Evolutionary conservation across 2,329 filamentous ascomycete species (phyloP), one percentile per base, ranked within the genome.

Genomic region (Pestalotiopsis fici): DNA sequence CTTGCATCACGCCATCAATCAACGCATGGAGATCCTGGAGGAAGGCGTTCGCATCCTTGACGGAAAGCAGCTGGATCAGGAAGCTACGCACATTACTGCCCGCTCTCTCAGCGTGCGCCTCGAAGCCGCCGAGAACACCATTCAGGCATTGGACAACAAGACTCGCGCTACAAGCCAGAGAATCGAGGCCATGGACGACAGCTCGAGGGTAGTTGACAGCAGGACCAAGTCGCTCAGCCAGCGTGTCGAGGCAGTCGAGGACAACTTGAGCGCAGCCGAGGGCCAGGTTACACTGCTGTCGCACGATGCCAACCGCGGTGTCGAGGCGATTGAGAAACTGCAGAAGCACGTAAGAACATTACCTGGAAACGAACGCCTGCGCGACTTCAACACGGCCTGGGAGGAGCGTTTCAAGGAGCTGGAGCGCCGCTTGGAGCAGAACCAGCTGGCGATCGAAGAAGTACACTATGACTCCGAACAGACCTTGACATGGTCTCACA

Each of bases 51-150:
- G 65, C 61, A 70, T 70, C 12, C 70, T 75, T 27, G 73, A 75
- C 65, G 54, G 71, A 61, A 74, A 73, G 67, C 73, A 75, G 39
- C 71, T 75, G 12, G 73, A 75, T n/a, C 71, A 74, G 65, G 73
- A 75, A 64, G 73, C 73, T 15, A 69, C 70, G 47, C 66, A 66
- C 37, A 71, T 75, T 27, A 69, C 69, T 11, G 70, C 74, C 64
- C 63, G 70, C 37, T 67, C 66, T 1, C 69, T 75, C n/a, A 64
- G 69, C 55, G 69, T 71, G 61, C 71, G 73, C 11, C 70, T 75
- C n/a, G 69, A 72, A n/a, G 56, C 63, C 2, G 66, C 71, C 9
- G 73, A 74, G 65, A 70, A 70, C 11, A 59, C 18, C 18, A 47
- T 74, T 39, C 70, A 66, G 28, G 66, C 65, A n/a, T 35, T 73